phyloP scores from a whole-genome alignment of 805 yeast species.

The Isabelozyma gotoi region DNA sequence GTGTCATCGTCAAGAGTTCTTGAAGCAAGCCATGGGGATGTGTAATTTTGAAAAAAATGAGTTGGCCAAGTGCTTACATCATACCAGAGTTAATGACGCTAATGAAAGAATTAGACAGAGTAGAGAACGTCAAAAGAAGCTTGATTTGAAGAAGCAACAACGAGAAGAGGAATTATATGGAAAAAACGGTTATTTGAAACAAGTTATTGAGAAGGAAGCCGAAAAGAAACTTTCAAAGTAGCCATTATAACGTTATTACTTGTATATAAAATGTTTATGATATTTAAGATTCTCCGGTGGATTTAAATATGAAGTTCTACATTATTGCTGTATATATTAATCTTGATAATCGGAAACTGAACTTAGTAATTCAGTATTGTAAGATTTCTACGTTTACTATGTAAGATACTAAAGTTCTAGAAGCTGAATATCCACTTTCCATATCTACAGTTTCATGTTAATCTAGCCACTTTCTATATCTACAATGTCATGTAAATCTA shows the following conservation, averaged over 20 bases:
- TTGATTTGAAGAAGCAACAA: constrained; percentile 58
- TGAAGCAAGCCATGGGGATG: constrained; percentile 72
- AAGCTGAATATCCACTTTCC: no score
- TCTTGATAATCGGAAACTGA: no score
- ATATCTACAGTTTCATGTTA: no score
- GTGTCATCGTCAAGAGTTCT: constrained; percentile 73
- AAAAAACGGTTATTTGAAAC: constrained; percentile 66
- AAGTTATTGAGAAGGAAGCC: constrained; percentile 50
- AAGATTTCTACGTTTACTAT: no score
- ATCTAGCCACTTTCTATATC: no score
- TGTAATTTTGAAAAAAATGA: constrained; percentile 86
- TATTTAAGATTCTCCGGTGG: no score
- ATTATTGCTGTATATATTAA: no score
- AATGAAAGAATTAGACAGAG: constrained; percentile 54
- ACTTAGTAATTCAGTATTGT: no score
- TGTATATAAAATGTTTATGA: background rate
- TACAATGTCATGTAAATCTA: no score
- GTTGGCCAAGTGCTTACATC: constrained; percentile 74
- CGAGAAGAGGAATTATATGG: constrained; percentile 80
- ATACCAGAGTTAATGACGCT: constrained; percentile 65
- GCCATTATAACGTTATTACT: background rate
- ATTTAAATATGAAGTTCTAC: no score
- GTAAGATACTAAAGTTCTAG: no score
- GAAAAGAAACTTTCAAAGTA: background rate
- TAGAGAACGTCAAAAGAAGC: constrained; percentile 52